Conservation (phyloP, 139 green algal species). For the Chara braunii region DNA sequence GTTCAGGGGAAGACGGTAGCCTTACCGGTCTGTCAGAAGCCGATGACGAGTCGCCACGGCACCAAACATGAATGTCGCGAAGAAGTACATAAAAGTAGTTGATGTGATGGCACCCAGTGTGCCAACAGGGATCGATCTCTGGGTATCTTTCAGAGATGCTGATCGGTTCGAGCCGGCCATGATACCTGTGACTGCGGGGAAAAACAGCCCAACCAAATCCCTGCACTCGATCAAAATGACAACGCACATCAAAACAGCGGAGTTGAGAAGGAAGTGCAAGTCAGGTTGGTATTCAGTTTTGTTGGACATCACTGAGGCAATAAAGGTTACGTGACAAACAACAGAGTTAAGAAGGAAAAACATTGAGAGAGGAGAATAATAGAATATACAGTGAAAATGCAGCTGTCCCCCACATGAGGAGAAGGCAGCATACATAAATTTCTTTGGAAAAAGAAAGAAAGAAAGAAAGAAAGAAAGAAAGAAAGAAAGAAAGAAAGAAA, state of each 20-base stretch:
- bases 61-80: constrained; percentile 33
- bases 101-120: constrained; percentile 26
- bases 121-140: constrained; percentile 38
- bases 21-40: constrained; percentile 37
- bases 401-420: too few species aligned
- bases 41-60: constrained; percentile 15
- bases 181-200: constrained; percentile 41
- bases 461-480: not conserved
- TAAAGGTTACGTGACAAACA: too few species aligned
- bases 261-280: too few species aligned
- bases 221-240: constrained; percentile 15
- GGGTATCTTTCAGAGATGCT: constrained; percentile 36
- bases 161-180: constrained; percentile 44
- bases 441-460: too few species aligned
- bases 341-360: too few species aligned
- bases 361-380: too few species aligned
- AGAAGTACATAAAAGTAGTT: constrained; percentile 37
- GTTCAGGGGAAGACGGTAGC: too few species aligned
- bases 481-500: constrained; percentile 5
- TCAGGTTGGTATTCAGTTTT: too few species aligned
- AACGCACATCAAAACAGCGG: too few species aligned
- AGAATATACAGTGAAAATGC: too few species aligned
- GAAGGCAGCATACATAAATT: too few species aligned
- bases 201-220: constrained; percentile 33
- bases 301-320: too few species aligned